Percentiles rank a stretch among this genome's conserved stretches.
phyloP scores from a whole-genome alignment of 768 basidiomycete species.

The Tricholomella constricta region DNA sequence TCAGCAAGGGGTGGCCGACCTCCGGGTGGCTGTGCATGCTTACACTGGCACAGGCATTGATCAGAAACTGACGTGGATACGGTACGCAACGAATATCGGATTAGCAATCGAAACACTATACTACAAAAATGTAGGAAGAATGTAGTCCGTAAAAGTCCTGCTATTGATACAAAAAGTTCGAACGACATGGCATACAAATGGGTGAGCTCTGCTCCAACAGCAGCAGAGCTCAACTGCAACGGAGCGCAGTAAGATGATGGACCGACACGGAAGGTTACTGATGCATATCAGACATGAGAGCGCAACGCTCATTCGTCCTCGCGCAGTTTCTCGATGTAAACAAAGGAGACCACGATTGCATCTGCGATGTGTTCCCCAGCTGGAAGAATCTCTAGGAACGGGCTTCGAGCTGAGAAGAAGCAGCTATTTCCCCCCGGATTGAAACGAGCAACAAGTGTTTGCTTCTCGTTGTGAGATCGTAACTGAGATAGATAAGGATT shows the following conservation, averaged over 20 bases:
- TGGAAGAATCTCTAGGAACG: slow-evolving; percentile 28
- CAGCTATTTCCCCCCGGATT: slow-evolving; percentile 11
- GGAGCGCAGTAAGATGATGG: background rate
- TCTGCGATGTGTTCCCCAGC: slow-evolving; percentile 32
- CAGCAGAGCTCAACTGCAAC: background rate
- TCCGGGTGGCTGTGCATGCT: slow-evolving; percentile 7
- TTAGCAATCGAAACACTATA: background rate
- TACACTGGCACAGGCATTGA: too few relatives aligned
- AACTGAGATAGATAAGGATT: slow-evolving; percentile 9
- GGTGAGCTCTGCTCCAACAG: too few relatives aligned
- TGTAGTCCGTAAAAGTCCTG: too few relatives aligned
- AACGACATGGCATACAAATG: too few relatives aligned
- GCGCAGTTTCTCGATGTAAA: slow-evolving; percentile 32
- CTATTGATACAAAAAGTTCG: too few relatives aligned
- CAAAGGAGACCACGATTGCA: slow-evolving; percentile 32
- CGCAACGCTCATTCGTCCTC: slow-evolving; percentile 17
- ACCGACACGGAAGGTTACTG: background rate
- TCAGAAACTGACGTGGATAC: background rate
- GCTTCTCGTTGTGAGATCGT: slow-evolving; percentile 10
- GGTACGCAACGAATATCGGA: background rate
- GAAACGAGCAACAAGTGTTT: slow-evolving; percentile 22
- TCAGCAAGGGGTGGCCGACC: background rate
- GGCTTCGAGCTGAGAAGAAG: slow-evolving; percentile 14
- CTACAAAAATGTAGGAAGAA: background rate
- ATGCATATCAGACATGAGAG: background rate